Evolutionary conservation across 805 yeast species (phyloP), one percentile per base, ranked within the genome.

Genomic region (Metschnikowia henanensis): DNA sequence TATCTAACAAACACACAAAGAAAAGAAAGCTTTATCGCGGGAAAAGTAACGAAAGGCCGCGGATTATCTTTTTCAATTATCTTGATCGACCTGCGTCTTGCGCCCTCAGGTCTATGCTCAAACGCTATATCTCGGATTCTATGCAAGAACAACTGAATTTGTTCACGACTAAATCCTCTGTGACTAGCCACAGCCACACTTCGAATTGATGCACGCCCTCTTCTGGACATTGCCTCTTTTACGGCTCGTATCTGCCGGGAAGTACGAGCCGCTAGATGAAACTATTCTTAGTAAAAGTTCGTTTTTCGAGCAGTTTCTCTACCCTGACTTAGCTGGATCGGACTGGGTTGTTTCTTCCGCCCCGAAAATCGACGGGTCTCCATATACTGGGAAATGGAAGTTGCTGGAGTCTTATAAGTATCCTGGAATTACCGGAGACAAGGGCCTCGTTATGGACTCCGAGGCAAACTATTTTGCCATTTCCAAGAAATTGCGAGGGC

Each of bases 401-500:
- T 70, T 90, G 32, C 89, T 83, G 60, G 87, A 81, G 60, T 62
- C 86, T 1, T 50, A 68, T 15, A 39, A 32, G 8, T 72, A 76
- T 55, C 80, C 83, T 1, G 94, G 84, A 0, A 77, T 80, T 53
- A 60, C 56, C 13, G 77, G 78, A 46, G 96, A 90, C 64, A 73
- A 75, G 49, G 96, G 95, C 5, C 76, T 91, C 41, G 92, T 87
- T 4, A 75, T 84, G 62, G 84, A 83, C 58, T 68, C 84, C 16
- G 81, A 82, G 36, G 90, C 95, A 31, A 83, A 88, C 19, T 87
- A 81, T 58, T 90, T 88, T 61, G 96, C 95, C 33, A 87, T 91
- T 53, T 81, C 88, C 30, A 78, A 80, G 42, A 63, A 71, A 49
- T 73, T 91, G 43, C 78, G 79, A 16, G 45, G 62, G 21, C 76